Evolutionary conservation across 2,329 filamentous ascomycete genomes (phyloP).

Genomic region (Aspergillus sp.): DNA sequence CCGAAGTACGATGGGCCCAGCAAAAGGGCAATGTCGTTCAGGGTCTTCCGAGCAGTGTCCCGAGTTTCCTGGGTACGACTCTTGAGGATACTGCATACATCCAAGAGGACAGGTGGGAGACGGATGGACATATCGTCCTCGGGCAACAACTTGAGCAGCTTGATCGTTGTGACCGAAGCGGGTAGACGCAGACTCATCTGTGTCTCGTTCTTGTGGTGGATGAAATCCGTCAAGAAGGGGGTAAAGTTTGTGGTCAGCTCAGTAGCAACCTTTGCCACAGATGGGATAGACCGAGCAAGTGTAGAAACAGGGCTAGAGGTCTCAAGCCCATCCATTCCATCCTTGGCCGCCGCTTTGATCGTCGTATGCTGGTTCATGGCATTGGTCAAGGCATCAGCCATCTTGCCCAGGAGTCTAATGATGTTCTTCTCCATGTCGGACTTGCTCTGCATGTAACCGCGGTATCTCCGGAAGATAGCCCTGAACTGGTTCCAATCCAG

Average conservation of each 20-base stretch:
- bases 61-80: conserved; percentile 86
- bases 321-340: conserved; percentile 33
- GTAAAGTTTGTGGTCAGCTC: conserved; percentile 76
- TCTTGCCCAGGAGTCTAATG: conserved; percentile 75
- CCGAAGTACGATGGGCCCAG: conserved; percentile 82
- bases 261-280: conserved; percentile 64
- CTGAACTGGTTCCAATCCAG: conserved; percentile 91
- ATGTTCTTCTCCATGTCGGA: conserved; percentile 83
- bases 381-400: conserved; percentile 73
- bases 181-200: conserved; percentile 92
- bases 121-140: conserved; percentile 70
- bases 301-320: conserved; percentile 37
- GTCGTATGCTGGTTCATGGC: conserved; percentile 47
- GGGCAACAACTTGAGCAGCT: conserved; percentile 80
- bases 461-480: conserved; percentile 79
- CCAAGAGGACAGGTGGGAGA: conserved; percentile 80
- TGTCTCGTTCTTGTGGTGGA: conserved; percentile 92
- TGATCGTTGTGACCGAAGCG: conserved; percentile 84
- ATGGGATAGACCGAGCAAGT: conserved; percentile 68
- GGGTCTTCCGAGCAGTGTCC: conserved; percentile 85
- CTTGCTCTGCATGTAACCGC: conserved; percentile 77
- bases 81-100: conserved; percentile 88
- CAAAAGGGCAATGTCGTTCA: conserved; percentile 78
- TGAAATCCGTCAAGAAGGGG: conserved; percentile 76
- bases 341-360: conserved; percentile 20